These are phyloP conservation scores for Ascochyta pisi DNA, from an alignment of 2,329 filamentous ascomycete species.

Conservation along the genomic window DNA sequence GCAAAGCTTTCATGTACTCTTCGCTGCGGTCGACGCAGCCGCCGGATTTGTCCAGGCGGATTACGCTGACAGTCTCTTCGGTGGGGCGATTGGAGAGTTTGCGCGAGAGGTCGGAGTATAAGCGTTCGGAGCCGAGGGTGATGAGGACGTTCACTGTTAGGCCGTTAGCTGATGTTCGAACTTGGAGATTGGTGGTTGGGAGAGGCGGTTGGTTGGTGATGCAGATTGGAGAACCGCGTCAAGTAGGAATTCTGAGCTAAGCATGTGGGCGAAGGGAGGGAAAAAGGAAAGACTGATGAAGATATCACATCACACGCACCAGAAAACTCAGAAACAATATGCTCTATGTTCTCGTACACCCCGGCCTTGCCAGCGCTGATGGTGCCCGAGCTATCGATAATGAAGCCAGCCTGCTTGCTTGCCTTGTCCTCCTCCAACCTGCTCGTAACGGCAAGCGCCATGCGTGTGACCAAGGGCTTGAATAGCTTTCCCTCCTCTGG, in stretches of 20 bases:
- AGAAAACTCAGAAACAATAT: conserved; percentile 75
- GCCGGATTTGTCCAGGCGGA: conserved; percentile 83
- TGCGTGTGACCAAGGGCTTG: conserved; percentile 73
- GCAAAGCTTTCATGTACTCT: conserved; percentile 72
- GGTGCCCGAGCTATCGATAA: conserved; percentile 83
- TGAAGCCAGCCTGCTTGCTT: conserved; percentile 75
- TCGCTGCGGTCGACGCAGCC: conserved; percentile 82
- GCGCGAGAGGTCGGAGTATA: conserved; percentile 76
- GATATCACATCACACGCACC: conserved; percentile 54
- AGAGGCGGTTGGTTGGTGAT: neutral
- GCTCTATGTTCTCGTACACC: conserved; percentile 78
- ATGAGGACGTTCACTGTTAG: conserved; percentile 75
- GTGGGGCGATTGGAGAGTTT: conserved; percentile 65
- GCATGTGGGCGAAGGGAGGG: neutral
- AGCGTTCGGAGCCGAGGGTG: conserved; percentile 77
- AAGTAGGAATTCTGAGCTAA: neutral
- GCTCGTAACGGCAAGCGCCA: conserved; percentile 80
- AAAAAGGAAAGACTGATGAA: neutral
- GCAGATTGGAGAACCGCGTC: neutral
- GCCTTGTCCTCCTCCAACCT: conserved; percentile 77
- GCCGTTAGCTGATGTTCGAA: conserved; percentile 32
- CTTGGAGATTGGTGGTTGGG: neutral
- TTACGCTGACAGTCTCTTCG: conserved; percentile 74
- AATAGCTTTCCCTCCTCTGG: conserved; percentile 75
- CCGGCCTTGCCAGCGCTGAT: conserved; percentile 68